Percentiles rank a stretch among this genome's conserved stretches.
These are phyloP conservation scores for Pleurotus tuoliensis DNA, from an alignment of 768 basidiomycete species.

Conservation along the genomic window DNA sequence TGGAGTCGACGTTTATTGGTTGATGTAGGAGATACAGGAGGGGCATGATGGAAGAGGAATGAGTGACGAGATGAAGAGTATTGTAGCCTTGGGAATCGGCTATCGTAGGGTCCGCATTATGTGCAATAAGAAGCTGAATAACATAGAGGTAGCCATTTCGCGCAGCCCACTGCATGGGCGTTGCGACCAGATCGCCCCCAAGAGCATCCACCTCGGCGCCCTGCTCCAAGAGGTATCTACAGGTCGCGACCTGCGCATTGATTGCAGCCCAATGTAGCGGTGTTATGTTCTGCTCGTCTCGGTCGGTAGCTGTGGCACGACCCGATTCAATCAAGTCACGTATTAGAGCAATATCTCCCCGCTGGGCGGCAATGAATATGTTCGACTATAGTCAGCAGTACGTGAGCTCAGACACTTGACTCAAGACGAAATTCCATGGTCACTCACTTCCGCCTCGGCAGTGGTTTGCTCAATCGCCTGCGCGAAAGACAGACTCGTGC, in stretches of 20 bases:
- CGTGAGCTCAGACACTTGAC: neutral
- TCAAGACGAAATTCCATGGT: neutral
- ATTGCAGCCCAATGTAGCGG: conserved; percentile 98
- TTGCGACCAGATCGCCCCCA: conserved; percentile 92
- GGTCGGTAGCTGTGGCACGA: conserved; percentile 65
- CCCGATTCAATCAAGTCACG: conserved; percentile 69
- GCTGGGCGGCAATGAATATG: conserved; percentile 84
- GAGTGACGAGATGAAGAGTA: conserved; percentile 90
- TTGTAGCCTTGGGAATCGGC: conserved; percentile 95
- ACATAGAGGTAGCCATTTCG: conserved; percentile 96
- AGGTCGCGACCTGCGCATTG: conserved; percentile 89
- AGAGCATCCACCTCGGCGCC: conserved; percentile 93
- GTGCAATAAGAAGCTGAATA: conserved; percentile 84
- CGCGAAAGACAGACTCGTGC: conserved; percentile 43
- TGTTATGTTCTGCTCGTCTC: conserved; percentile 89
- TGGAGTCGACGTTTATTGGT: conserved; percentile 86
- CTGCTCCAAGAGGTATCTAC: conserved; percentile 82
- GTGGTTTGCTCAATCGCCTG: conserved; percentile 33
- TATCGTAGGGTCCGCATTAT: conserved; percentile 91
- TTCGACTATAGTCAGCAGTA: conserved; percentile 35
- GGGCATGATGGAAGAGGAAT: conserved; percentile 93
- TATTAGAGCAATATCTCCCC: conserved; percentile 71
- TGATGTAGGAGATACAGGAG: conserved; percentile 89
- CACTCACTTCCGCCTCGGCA: conserved; percentile 37
- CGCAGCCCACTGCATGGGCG: conserved; percentile 97